A percentile compares a stretch with the other conserved stretches of the same genome.
These are phyloP conservation scores for Trichoderma sp. DNA, from an alignment of 2,329 filamentous ascomycete species.

Conservation along the genomic window DNA sequence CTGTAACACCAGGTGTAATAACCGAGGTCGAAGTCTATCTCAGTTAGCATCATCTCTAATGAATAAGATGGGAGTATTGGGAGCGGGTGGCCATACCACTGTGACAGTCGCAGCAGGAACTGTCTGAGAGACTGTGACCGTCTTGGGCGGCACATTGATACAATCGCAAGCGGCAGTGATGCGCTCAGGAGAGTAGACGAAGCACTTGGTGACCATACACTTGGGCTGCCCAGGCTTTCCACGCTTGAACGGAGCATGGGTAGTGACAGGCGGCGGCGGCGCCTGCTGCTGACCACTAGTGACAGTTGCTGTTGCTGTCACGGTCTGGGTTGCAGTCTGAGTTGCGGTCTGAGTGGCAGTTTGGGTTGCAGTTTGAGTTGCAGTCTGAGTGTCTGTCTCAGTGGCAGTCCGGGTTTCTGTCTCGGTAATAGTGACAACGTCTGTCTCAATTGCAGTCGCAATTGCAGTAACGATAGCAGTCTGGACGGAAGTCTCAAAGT, in stretches of 20 bases:
- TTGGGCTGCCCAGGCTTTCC: conserved; percentile 18
- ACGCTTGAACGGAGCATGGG: conserved; percentile 10
- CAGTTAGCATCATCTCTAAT: not conserved
- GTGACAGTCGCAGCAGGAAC: conserved; percentile 17
- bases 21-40: not conserved
- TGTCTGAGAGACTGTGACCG: conserved; percentile 22
- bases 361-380: not conserved
- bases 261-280: not conserved
- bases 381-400: not conserved
- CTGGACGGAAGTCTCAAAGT: not conserved
- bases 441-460: not conserved
- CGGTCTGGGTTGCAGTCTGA: conserved; percentile 19
- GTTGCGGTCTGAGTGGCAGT: not conserved
- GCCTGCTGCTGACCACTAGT: not conserved
- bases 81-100: conserved; percentile 11
- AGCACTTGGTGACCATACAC: conserved; percentile 26
- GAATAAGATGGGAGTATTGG: too few species aligned
- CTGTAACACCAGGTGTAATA: not conserved
- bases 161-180: conserved; percentile 28
- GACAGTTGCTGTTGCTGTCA: conserved; percentile 21
- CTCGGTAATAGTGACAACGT: not conserved
- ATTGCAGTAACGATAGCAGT: not conserved
- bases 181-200: conserved; percentile 25
- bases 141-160: conserved; percentile 25
- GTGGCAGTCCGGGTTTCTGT: conserved; percentile 18